These are phyloP conservation scores for Ustilago nuda DNA, from an alignment of 1,284 basidiomycete species.

Conservation along the genomic window DNA sequence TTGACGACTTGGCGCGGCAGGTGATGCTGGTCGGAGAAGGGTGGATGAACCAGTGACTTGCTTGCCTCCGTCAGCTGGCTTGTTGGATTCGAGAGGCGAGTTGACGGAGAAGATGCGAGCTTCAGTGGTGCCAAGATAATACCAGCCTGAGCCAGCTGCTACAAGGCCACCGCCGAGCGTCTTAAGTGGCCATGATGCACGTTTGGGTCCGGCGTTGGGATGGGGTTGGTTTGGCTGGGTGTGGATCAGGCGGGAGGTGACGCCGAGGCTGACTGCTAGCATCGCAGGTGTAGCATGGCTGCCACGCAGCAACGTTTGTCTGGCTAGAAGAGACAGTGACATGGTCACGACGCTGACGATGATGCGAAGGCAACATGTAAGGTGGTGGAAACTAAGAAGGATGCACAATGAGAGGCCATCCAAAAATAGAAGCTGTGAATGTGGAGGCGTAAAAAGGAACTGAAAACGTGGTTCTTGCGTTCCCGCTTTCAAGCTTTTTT, in stretches of 20 bases:
- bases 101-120: slow-evolving; percentile 16
- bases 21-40: slow-evolving; percentile 33
- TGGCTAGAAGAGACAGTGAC: slow-evolving; percentile 15
- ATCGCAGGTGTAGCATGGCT: slow-evolving; percentile 8
- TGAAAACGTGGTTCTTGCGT: slow-evolving; percentile 6
- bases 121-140: slow-evolving; percentile 3
- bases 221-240: slow-evolving; percentile 3
- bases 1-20: slow-evolving; percentile 37
- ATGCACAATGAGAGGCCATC: background rate
- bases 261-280: background rate
- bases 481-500: too few relatives aligned
- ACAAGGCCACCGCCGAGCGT: slow-evolving; percentile 33
- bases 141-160: slow-evolving; percentile 29
- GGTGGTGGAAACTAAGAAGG: background rate
- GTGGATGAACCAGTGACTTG: slow-evolving; percentile 25
- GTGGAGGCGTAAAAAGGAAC: slow-evolving; percentile 12
- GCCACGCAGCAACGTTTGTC: slow-evolving; percentile 12
- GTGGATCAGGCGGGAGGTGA: slow-evolving; percentile 9
- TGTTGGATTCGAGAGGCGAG: slow-evolving; percentile 24
- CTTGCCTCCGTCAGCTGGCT: background rate
- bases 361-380: background rate
- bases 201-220: background rate
- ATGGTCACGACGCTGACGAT: background rate
- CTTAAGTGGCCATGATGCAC: slow-evolving; percentile 21
- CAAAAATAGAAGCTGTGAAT: slow-evolving; percentile 2